Evolutionary conservation across 768 basidiomycete genomes (phyloP).

Genomic region (Panellus pusillus): DNA sequence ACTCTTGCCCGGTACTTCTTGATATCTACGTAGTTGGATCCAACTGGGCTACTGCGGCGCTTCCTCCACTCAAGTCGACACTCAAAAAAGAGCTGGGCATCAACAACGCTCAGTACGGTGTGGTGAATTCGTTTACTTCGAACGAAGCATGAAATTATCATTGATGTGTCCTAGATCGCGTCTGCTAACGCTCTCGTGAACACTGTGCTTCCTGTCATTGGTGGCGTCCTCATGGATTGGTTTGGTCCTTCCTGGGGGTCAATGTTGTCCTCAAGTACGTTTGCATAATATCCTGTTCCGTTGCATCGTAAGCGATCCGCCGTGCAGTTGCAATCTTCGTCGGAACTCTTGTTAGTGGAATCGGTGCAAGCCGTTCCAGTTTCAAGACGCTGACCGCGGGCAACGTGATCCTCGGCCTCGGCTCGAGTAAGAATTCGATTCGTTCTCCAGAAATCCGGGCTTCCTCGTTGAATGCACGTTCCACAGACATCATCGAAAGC

Average conservation of each 20-base stretch:
- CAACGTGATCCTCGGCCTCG: slow-evolving; percentile 7
- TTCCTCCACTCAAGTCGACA: slow-evolving; percentile 9
- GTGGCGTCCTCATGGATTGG: slow-evolving; percentile 9
- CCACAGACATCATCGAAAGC: slow-evolving; percentile 2
- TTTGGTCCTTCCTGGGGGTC: slow-evolving; percentile 8
- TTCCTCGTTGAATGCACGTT: background rate
- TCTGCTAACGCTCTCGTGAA: slow-evolving; percentile 6
- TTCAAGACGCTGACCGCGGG: background rate
- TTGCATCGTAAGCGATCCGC: too few species aligned
- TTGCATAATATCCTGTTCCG: too few species aligned
- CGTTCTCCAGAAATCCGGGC: background rate
- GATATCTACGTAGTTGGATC: background rate
- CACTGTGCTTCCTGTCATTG: slow-evolving; percentile 3
- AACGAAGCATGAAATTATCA: background rate
- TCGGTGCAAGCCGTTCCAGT: slow-evolving; percentile 3
- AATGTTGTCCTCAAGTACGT: slow-evolving; percentile 5
- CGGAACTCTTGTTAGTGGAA: slow-evolving; percentile 2
- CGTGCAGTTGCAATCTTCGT: background rate
- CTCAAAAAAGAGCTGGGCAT: slow-evolving; percentile 7
- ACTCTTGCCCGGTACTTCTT: background rate
- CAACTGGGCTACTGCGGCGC: slow-evolving; percentile 7
- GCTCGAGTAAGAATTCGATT: background rate
- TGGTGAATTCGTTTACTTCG: background rate
- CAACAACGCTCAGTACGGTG: slow-evolving; percentile 9
- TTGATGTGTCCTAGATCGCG: background rate